Evolutionary conservation across 2,329 filamentous ascomycete genomes (phyloP).

Genomic region (Aspergillus niger): DNA sequence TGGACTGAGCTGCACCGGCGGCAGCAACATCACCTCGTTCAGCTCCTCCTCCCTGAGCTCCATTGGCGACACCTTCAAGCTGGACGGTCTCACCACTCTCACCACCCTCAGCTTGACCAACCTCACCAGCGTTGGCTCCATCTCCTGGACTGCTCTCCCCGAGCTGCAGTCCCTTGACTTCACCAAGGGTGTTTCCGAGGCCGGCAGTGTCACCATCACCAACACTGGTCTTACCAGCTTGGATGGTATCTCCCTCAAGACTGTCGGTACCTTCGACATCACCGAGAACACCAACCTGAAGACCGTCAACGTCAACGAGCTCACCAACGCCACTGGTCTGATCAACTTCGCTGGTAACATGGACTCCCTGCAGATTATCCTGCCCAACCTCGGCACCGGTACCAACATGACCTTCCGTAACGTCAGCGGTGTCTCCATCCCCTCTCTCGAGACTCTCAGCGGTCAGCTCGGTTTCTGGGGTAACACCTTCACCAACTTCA

Average conservation of each 20-base stretch:
- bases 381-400: slow-evolving; percentile 77
- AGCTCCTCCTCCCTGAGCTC: slow-evolving; percentile 61
- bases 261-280: slow-evolving; percentile 74
- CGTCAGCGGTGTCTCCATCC: slow-evolving; percentile 71
- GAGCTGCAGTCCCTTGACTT: slow-evolving; percentile 62
- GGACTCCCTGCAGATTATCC: slow-evolving; percentile 66
- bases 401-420: slow-evolving; percentile 82
- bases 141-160: slow-evolving; percentile 73
- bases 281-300: slow-evolving; percentile 86
- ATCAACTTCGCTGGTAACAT: slow-evolving; percentile 82
- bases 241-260: slow-evolving; percentile 75
- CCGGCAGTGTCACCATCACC: slow-evolving; percentile 70
- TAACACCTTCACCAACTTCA: slow-evolving; percentile 58
- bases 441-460: slow-evolving; percentile 71
- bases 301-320: slow-evolving; percentile 70
- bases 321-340: slow-evolving; percentile 71
- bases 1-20: slow-evolving; percentile 54
- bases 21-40: slow-evolving; percentile 65
- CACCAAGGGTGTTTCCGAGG: slow-evolving; percentile 66
- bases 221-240: slow-evolving; percentile 83
- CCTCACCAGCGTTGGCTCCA: slow-evolving; percentile 65
- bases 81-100: slow-evolving; percentile 70
- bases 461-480: slow-evolving; percentile 82
- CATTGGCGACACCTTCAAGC: slow-evolving; percentile 70
- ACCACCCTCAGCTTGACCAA: slow-evolving; percentile 66